A percentile compares a stretch with the other conserved stretches of the same genome.
Conservation (phyloP, 805 yeast genomes). For the Teunomyces funiuensis region DNA sequence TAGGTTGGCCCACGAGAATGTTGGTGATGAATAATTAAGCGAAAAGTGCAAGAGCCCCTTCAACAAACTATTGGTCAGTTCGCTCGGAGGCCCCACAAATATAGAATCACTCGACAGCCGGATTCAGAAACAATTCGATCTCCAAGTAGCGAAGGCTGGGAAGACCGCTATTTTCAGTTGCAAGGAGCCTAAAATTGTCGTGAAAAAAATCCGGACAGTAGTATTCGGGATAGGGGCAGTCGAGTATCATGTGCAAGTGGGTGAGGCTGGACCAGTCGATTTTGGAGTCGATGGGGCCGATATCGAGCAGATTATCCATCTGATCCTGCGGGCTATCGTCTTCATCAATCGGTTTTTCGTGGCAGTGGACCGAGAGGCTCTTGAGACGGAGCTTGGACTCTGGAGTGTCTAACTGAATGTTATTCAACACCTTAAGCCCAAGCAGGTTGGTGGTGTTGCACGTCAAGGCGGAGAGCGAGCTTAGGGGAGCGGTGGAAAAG, state of each 20-base stretch:
- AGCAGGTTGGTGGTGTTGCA: constrained; percentile 32
- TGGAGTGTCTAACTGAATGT: constrained; percentile 19
- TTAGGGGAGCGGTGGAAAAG: constrained; percentile 5
- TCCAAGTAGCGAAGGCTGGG: constrained; percentile 31
- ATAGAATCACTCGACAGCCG: too few species aligned
- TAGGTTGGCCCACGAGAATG: too few species aligned
- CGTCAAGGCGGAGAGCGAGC: constrained; percentile 25
- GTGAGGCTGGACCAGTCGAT: constrained; percentile 27
- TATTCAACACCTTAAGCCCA: constrained; percentile 28
- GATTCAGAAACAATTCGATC: constrained; percentile 30
- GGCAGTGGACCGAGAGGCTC: constrained; percentile 35
- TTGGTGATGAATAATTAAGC: too few species aligned
- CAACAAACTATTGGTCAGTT: too few species aligned
- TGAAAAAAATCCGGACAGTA: constrained; percentile 33
- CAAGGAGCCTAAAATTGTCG: constrained; percentile 22
- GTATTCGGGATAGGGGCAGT: constrained; percentile 27
- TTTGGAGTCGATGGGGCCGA: constrained; percentile 21
- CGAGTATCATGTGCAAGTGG: constrained; percentile 26
- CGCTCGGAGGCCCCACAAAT: too few species aligned
- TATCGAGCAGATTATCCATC: constrained; percentile 21
- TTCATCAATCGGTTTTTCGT: constrained; percentile 18
- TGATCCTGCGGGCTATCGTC: constrained; percentile 17
- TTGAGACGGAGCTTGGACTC: constrained; percentile 24
- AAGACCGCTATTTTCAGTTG: constrained; percentile 23
- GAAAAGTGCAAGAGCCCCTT: too few species aligned